A percentile compares a stretch with the other conserved stretches of the same genome.
Evolutionary conservation across 495 filamentous ascomycete species (phyloP).

Genomic region (Xylaria intraflava): DNA sequence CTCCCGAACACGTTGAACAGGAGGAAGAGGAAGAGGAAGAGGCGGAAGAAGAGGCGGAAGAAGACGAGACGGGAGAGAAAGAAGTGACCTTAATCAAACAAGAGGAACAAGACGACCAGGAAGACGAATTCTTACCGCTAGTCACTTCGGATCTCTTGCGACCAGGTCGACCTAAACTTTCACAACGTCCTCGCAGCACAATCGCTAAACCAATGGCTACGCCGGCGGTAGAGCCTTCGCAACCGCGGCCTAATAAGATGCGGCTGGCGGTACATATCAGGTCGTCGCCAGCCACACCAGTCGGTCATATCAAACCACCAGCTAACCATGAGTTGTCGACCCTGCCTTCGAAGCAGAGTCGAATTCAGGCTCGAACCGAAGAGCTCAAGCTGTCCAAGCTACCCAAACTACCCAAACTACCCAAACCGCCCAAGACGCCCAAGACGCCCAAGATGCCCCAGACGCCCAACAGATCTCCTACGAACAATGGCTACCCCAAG

Average conservation of each 20-base stretch:
- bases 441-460: too few relatives aligned
- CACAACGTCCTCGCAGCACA: not conserved
- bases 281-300: conserved; percentile 16
- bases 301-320: conserved; percentile 11
- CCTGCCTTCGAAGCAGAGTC: not conserved
- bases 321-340: not conserved
- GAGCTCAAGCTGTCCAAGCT: too few relatives aligned
- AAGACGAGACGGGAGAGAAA: too few relatives aligned
- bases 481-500: not conserved
- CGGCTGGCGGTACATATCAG: conserved; percentile 23
- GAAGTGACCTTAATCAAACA: too few relatives aligned
- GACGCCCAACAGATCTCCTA: not conserved
- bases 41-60: too few relatives aligned
- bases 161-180: too few relatives aligned
- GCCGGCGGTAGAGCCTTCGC: conserved; percentile 2
- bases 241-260: not conserved
- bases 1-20: too few relatives aligned
- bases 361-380: not conserved
- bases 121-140: conserved; percentile 3
- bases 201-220: not conserved
- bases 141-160: conserved; percentile 17
- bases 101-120: conserved; percentile 5
- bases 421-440: too few relatives aligned
- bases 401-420: too few relatives aligned
- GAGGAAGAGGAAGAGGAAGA: too few relatives aligned